Percentiles rank a stretch among this genome's conserved stretches.
Conservation (phyloP, 805 yeast genomes). For the Cyberlindnera xylosilytica region DNA sequence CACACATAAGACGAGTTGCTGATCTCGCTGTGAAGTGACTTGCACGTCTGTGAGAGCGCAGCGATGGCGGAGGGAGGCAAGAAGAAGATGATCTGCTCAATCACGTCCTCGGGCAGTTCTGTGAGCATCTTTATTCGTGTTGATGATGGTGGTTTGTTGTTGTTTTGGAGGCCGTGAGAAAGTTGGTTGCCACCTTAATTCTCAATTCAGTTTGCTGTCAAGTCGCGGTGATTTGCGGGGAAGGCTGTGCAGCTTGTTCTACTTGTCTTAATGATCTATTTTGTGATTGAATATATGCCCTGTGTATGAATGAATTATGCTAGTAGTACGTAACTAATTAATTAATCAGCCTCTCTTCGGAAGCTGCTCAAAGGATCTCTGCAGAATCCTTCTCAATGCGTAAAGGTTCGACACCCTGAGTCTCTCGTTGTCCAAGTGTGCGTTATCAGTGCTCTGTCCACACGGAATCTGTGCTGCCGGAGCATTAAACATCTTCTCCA, state of each 20-base stretch:
- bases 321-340: too few species aligned
- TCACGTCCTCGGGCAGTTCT: constrained; percentile 31
- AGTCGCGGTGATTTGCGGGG: too few species aligned
- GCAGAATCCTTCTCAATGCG: constrained; percentile 63
- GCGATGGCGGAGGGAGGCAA: constrained; percentile 34
- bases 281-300: too few species aligned
- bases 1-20: constrained; percentile 41
- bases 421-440: constrained; percentile 87
- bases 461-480: constrained; percentile 96
- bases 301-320: neutral
- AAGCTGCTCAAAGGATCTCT: constrained; percentile 21
- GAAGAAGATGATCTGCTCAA: constrained; percentile 32
- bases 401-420: constrained; percentile 74
- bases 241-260: too few species aligned
- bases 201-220: too few species aligned
- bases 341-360: constrained; percentile 15
- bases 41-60: constrained; percentile 38
- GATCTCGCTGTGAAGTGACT: constrained; percentile 32
- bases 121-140: constrained; percentile 3
- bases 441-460: constrained; percentile 93
- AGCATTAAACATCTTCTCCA: constrained; percentile 79
- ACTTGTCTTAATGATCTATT: too few species aligned
- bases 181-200: too few species aligned
- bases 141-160: too few species aligned
- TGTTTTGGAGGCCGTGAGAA: too few species aligned